phyloP scores from a whole-genome alignment of 345 rosid genomes.

The Kandelia obovata region DNA sequence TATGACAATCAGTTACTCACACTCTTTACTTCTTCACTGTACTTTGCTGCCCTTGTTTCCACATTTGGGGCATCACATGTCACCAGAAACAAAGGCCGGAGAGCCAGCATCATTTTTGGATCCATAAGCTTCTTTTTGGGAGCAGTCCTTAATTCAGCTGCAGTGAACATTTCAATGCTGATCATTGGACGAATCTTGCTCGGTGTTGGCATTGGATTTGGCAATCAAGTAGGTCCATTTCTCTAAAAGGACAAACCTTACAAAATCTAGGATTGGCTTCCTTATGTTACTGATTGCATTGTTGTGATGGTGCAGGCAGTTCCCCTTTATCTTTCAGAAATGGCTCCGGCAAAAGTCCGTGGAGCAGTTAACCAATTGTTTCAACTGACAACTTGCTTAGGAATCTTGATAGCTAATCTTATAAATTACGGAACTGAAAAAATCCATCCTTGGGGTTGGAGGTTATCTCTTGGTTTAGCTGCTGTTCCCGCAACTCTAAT shows the following conservation, averaged over 20 bases:
- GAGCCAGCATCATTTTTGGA: slow-evolving; percentile 69
- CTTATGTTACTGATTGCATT: background rate
- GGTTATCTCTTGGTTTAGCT: slow-evolving; percentile 34
- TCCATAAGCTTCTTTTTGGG: slow-evolving; percentile 76
- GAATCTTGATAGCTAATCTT: slow-evolving; percentile 66
- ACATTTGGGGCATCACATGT: slow-evolving; percentile 74
- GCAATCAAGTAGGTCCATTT: slow-evolving; percentile 59
- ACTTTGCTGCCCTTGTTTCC: slow-evolving; percentile 77
- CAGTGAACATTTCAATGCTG: slow-evolving; percentile 60
- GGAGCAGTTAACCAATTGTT: slow-evolving; percentile 82
- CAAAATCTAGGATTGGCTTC: no score
- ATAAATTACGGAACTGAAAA: slow-evolving; percentile 65
- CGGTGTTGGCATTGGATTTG: slow-evolving; percentile 81
- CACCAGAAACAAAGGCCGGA: slow-evolving; percentile 61
- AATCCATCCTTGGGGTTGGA: slow-evolving; percentile 55
- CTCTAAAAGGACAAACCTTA: no score
- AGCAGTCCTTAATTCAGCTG: slow-evolving; percentile 62
- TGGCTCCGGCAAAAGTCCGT: slow-evolving; percentile 80
- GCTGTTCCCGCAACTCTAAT: slow-evolving; percentile 36
- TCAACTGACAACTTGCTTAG: slow-evolving; percentile 80
- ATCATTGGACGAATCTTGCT: slow-evolving; percentile 68
- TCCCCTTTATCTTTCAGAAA: slow-evolving; percentile 82
- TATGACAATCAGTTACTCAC: slow-evolving; percentile 76
- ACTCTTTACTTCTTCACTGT: slow-evolving; percentile 81
- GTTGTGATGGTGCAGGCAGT: slow-evolving; percentile 52